Evolutionary conservation across 176 grass and related monocot genomes (phyloP).

Genomic region (Aegilops longissima): DNA sequence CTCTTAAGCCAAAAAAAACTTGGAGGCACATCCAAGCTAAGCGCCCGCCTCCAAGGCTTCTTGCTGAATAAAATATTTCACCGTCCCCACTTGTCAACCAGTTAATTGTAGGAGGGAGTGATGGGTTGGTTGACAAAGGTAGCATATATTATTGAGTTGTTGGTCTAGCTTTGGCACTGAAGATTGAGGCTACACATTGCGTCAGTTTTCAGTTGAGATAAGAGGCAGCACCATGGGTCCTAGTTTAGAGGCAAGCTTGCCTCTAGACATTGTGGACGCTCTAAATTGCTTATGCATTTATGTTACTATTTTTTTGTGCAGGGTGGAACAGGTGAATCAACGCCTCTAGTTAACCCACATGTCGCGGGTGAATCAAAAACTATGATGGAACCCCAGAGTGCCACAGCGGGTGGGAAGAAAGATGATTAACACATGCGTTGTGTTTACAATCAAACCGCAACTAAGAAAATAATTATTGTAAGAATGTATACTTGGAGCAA

Average conservation of each 20-base stretch:
- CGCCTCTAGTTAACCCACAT: slow-evolving; percentile 37
- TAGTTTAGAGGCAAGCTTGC: too few relatives aligned
- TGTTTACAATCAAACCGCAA: background rate
- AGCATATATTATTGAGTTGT: too few relatives aligned
- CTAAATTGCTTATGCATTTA: background rate
- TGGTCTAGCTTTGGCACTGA: background rate
- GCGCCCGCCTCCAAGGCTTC: background rate
- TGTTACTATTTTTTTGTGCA: background rate
- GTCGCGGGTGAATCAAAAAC: slow-evolving; percentile 32
- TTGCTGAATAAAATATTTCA: background rate
- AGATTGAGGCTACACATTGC: background rate
- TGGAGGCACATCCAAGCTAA: background rate
- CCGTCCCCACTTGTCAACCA: background rate
- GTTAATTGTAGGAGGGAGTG: background rate
- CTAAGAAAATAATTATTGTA: slow-evolving; percentile 27
- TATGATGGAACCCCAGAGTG: slow-evolving; percentile 20
- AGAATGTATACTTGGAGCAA: background rate
- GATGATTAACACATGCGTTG: slow-evolving; percentile 21
- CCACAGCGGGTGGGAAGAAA: slow-evolving; percentile 42
- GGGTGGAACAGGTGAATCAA: slow-evolving; percentile 46
- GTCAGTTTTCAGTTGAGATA: too few relatives aligned
- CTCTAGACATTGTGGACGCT: too few relatives aligned
- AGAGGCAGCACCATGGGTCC: too few relatives aligned
- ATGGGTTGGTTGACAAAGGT: background rate
- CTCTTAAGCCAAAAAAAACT: too few relatives aligned